Percentiles rank a stretch among this genome's conserved stretches.
Conservation (phyloP, 805 yeast species). For the Wickerhamomyces pijperi region DNA sequence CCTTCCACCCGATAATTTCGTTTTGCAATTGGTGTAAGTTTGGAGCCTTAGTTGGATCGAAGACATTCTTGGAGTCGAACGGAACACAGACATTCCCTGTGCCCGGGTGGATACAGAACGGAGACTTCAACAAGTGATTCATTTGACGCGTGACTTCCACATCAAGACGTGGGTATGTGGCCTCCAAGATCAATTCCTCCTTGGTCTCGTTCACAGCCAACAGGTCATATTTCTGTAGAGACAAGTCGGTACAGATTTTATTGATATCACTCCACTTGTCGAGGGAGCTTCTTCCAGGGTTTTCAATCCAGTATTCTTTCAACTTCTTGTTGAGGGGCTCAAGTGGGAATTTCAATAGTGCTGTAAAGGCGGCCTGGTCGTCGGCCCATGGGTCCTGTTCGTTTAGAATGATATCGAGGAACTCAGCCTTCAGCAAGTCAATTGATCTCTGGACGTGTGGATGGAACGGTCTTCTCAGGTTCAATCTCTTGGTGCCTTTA, state of each 20-base stretch:
- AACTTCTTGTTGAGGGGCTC: constrained; percentile 41
- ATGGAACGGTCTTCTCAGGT: constrained; percentile 71
- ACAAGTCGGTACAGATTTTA: constrained; percentile 28
- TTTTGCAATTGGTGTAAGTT: constrained; percentile 51
- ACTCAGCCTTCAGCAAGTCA: constrained; percentile 50
- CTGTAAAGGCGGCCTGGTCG: constrained; percentile 39
- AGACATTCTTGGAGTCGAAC: constrained; percentile 35
- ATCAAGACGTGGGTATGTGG: constrained; percentile 86
- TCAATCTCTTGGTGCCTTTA: constrained; percentile 35
- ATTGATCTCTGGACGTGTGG: constrained; percentile 78
- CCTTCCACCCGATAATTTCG: constrained; percentile 47
- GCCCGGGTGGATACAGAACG: constrained; percentile 93
- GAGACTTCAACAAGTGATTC: constrained; percentile 88
- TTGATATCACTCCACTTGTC: constrained; percentile 78
- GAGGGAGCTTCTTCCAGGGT: constrained; percentile 40
- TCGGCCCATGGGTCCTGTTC: constrained; percentile 85
- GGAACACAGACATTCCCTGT: constrained; percentile 96
- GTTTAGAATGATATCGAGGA: constrained; percentile 51
- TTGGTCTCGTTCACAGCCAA: constrained; percentile 52
- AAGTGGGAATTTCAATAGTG: constrained; percentile 53
- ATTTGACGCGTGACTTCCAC: constrained; percentile 84
- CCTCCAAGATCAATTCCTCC: constrained; percentile 70
- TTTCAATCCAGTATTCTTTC: constrained; percentile 44
- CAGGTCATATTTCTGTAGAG: constrained; percentile 30
- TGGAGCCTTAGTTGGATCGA: constrained; percentile 76